These are phyloP conservation scores for Neurospora sp. DNA, from an alignment of 495 filamentous ascomycete species.

Conservation along the genomic window DNA sequence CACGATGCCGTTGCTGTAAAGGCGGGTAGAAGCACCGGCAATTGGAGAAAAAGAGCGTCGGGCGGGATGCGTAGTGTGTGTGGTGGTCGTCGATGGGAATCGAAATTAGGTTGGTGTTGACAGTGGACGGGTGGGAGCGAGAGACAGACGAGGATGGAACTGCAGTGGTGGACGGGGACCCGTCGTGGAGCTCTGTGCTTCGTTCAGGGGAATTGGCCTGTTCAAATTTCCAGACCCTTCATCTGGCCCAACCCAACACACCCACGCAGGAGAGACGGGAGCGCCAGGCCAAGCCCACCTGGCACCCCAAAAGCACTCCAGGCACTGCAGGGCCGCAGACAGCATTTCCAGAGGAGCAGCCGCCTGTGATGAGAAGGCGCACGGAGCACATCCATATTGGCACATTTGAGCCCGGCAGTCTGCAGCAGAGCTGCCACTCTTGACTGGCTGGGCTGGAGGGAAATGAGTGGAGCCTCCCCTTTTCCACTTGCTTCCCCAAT, in stretches of 20 bases:
- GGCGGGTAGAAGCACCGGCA: conserved; percentile 6
- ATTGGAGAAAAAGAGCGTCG: conserved; percentile 10
- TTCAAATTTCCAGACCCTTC: conserved; percentile 29
- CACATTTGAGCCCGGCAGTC: background rate
- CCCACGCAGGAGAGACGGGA: conserved; percentile 7
- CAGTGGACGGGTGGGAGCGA: conserved; percentile 10
- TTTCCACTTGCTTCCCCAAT: conserved; percentile 12
- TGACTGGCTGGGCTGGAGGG: background rate
- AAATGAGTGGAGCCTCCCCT: conserved; percentile 14
- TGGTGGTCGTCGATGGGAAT: background rate
- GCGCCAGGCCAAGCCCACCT: conserved; percentile 11
- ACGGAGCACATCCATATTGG: background rate
- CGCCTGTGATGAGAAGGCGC: background rate
- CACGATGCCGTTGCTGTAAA: conserved; percentile 8
- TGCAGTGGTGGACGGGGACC: background rate
- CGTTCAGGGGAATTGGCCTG: conserved; percentile 27
- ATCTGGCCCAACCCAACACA: background rate
- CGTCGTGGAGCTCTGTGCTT: conserved; percentile 20
- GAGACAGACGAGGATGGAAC: conserved; percentile 7
- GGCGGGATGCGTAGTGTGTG: background rate
- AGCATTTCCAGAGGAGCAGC: background rate
- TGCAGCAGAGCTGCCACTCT: background rate
- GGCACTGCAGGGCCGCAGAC: conserved; percentile 1
- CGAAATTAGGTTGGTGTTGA: conserved; percentile 17
- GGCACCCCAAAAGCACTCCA: background rate